These are phyloP conservation scores for Phytopythium chamaehyphon DNA, from an alignment of 352 stramenopile genomes.

Conservation along the genomic window DNA sequence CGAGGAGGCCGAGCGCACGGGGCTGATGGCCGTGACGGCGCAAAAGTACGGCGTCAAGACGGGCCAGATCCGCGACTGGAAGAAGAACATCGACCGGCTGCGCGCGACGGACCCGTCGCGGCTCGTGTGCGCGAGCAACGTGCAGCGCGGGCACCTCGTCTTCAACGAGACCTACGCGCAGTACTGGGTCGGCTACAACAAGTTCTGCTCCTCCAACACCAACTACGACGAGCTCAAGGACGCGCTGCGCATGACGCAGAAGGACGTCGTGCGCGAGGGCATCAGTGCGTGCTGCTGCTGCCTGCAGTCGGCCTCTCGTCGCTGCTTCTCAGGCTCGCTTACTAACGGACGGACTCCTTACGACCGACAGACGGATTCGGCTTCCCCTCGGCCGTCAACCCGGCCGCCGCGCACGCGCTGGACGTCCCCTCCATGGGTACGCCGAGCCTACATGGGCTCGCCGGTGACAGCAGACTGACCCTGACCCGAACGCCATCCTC, in stretches of 20 bases:
- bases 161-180: conserved; percentile 88
- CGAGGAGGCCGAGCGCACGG: conserved; percentile 78
- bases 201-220: conserved; percentile 74
- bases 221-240: conserved; percentile 70
- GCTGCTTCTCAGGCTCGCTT: conserved; percentile 5
- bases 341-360: conserved; percentile 4
- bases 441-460: no score
- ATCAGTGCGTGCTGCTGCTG: conserved; percentile 47
- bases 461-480: no score
- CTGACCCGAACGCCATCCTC: neutral
- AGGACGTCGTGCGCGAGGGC: conserved; percentile 68
- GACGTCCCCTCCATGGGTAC: conserved; percentile 60
- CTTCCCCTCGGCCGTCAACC: conserved; percentile 59
- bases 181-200: conserved; percentile 89
- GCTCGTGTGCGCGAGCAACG: conserved; percentile 76
- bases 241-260: conserved; percentile 60
- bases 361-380: conserved; percentile 41
- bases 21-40: conserved; percentile 66
- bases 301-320: neutral
- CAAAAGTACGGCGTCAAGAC: conserved; percentile 87
- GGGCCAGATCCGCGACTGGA: conserved; percentile 85
- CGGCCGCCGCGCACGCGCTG: conserved; percentile 50
- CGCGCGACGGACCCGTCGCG: conserved; percentile 72
- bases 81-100: conserved; percentile 81
- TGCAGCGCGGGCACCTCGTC: conserved; percentile 78